These are phyloP conservation scores for Escallonia herrerae DNA, from an alignment of 129 eudicot species.

Conservation along the genomic window DNA sequence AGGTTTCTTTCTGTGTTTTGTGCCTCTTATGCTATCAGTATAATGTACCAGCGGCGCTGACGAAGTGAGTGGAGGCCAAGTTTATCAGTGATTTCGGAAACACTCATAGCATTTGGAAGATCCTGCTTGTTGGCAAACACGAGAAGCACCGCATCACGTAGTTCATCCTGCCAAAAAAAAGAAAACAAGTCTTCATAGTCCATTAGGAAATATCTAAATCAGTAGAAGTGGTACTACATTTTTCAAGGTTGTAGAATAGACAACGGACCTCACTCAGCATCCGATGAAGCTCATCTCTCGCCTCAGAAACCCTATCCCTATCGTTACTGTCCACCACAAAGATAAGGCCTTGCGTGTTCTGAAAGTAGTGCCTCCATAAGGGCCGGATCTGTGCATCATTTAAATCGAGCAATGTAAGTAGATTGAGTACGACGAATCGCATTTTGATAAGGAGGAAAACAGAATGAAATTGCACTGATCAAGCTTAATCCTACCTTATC, in stretches of 20 bases:
- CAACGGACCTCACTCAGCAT: slow-evolving; percentile 49
- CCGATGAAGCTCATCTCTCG: slow-evolving; percentile 69
- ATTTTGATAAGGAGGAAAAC: not conserved
- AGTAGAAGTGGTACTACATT: not conserved
- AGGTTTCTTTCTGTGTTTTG: too few relatives aligned
- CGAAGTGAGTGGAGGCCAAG: slow-evolving; percentile 62
- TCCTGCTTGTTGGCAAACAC: slow-evolving; percentile 71
- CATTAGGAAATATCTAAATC: too few relatives aligned
- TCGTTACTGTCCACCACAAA: slow-evolving; percentile 63
- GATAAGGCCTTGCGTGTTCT: slow-evolving; percentile 63
- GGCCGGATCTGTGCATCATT: slow-evolving; percentile 52
- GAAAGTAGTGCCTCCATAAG: slow-evolving; percentile 74
- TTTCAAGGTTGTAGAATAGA: not conserved
- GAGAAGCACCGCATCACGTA: slow-evolving; percentile 46
- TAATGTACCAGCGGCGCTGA: slow-evolving; percentile 46
- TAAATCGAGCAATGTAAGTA: not conserved
- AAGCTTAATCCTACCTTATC: slow-evolving; percentile 40
- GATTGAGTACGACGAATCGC: not conserved
- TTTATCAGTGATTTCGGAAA: slow-evolving; percentile 56
- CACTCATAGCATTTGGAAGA: slow-evolving; percentile 69
- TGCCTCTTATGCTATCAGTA: too few relatives aligned
- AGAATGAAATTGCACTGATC: not conserved
- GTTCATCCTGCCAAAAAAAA: slow-evolving; percentile 38
- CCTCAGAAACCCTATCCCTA: slow-evolving; percentile 51
- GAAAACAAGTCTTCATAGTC: too few relatives aligned